Evolutionary conservation across 1,139 yeast genomes (phyloP), one percentile per base, ranked within the genome.

Genomic region (Pneumocystis carinii): DNA sequence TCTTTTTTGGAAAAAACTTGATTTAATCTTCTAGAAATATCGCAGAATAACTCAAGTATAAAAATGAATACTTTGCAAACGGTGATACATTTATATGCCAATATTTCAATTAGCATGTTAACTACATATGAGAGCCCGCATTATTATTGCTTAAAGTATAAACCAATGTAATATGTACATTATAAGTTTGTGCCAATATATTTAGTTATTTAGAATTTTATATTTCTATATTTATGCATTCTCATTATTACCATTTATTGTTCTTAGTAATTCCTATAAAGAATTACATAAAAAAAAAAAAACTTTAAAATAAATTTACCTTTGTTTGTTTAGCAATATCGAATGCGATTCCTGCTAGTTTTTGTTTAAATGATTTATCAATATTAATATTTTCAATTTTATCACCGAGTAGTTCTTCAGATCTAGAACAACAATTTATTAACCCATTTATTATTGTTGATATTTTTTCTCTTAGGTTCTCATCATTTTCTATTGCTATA

Each of bases 301-400:
- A 4, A 2, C 2, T 12, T 3, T 19, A 8, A 7, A 6, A 19
- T 19, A 55, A 10, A 15, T 90, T 80, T 74, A 90, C 97, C 73
- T 90, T 90, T 14, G 97, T 90, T 73, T 95, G 87, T 74, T 92
- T 89, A 60, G 97, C 97, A 76, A 90, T 88, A 72, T 92, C 97
- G 75, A 90, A 92, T 29, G 96, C 90, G 67, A 90, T 86, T 1
- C 97, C 97, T 0, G 97, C 97, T 68, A 92, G 81, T 69, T 97
- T 81, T 75, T 90, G 97, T 74, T 86, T 87, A 77, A 89, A 86
- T 68, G 87, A 87, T 73, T 90, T 87, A 72, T 90, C 95, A 3
- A 97, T 96, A 72, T 81, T 84, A 63, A 83, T 86, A 42, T 74
- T 77, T 67, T 84, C 89, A 61, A 78, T 79, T 66, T 80, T 75